Base-by-base conservation (phyloP, 2,329 filamentous ascomycete species). In the Tolypocladium amazonense region DNA sequence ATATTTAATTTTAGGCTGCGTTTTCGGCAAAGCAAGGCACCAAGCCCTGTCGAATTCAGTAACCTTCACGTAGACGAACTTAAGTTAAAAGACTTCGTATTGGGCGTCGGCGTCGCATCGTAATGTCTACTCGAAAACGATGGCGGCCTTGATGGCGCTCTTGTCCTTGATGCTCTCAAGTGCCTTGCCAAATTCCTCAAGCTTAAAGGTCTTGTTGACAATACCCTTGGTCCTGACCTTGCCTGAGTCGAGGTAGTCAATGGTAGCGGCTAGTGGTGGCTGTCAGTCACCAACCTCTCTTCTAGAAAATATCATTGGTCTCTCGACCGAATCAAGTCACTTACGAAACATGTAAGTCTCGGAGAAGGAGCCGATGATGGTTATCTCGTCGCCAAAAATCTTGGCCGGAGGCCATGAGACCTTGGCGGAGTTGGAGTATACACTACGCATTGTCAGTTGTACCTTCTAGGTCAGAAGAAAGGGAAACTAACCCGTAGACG, bases 121-220 rank as follows among this genome's bases (percentile, higher is more conserved):
- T 4, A 5, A 2, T 33, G 66, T 60, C 18, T 80, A 84, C 62
- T 89, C 86, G 67, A 88, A 89, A 55, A 85, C 81, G 71, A 90
- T 89, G 20, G 85, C 86, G 58, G 87, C 87, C 78, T 90, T 90
- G 70, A 90, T 88, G 61, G 86, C 87, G 58, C 76, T 82, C 79
- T 89, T 89, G 75, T 88, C 86, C 68, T 80, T 83, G 78, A 90
- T 89, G 60, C 83, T 81, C 71, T 89, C 83, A 64, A 90, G 75
- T 62, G 86, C 88, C 70, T 88, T 84, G 54, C 77, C 83, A 81
- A 86, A 90, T 70, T 90, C 80, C 69, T 90, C 87, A n/a, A 90
- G 77, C 74, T 81, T 86, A 76, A 86, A 90, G 7, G 79, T 82
- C 77, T 88, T 89, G 75, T 89, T 88, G 64, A 89, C 87, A 59